Evolutionary conservation across 345 rosid species (phyloP).

Genomic region (Sisymbrium altissimum): DNA sequence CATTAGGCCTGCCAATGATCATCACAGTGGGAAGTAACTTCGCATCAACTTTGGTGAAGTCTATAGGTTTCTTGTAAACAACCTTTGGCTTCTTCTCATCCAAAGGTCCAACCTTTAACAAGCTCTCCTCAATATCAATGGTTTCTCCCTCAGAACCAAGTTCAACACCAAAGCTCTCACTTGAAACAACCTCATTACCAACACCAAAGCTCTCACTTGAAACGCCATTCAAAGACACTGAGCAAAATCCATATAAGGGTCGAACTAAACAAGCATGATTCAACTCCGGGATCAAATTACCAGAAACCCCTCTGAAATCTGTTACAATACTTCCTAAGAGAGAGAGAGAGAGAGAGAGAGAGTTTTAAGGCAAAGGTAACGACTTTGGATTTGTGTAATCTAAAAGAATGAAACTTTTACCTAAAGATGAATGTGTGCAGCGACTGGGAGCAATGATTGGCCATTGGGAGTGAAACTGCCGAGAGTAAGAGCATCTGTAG

Average conservation of each 20-base stretch:
- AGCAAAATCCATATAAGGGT: constrained; percentile 38
- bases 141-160: constrained; percentile 5
- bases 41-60: constrained; percentile 64
- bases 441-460: neutral
- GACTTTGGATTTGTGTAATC: neutral
- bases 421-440: constrained; percentile 5
- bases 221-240: constrained; percentile 26
- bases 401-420: neutral
- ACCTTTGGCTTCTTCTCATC: constrained; percentile 26
- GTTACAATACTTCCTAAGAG: neutral
- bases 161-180: neutral
- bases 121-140: constrained; percentile 9
- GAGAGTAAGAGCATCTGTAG: neutral
- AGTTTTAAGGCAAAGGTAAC: neutral
- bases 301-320: neutral
- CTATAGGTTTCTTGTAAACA: constrained; percentile 47
- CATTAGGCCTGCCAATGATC: constrained; percentile 90
- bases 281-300: constrained; percentile 13
- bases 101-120: constrained; percentile 9
- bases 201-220: too few species aligned
- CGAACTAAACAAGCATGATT: neutral
- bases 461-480: neutral
- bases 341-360: neutral
- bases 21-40: constrained; percentile 73
- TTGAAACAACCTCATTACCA: neutral